Conservation (phyloP, 2,329 filamentous ascomycete species). For the Keithomyces neogunnii region DNA sequence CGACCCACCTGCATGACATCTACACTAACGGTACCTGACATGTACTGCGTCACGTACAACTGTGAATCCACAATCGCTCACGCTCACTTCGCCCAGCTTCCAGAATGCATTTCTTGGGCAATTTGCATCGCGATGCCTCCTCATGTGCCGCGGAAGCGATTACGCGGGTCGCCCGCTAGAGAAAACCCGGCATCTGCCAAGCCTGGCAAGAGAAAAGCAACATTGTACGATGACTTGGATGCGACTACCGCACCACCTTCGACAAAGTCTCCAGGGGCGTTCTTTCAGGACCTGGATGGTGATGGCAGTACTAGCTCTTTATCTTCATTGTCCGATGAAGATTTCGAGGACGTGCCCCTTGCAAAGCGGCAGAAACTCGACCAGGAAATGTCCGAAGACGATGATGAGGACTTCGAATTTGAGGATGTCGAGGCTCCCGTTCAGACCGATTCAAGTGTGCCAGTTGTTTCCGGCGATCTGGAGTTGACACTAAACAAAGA, state of each 20-base stretch:
- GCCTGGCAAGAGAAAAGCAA: constrained; percentile 38
- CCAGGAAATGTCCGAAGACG: constrained; percentile 13
- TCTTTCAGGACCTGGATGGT: constrained; percentile 33
- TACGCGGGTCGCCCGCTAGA: constrained; percentile 37
- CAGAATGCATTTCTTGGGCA: constrained; percentile 9
- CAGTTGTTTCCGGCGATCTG: constrained; percentile 54
- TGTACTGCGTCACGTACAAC: not conserved
- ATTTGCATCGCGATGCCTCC: constrained; percentile 50
- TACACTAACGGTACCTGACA: too few relatives aligned
- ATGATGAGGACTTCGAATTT: constrained; percentile 40
- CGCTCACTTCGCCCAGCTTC: not conserved
- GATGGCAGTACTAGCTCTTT: constrained; percentile 35
- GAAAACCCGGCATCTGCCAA: constrained; percentile 13
- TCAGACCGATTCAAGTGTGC: constrained; percentile 37
- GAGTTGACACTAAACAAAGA: constrained; percentile 62
- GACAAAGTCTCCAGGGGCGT: constrained; percentile 31
- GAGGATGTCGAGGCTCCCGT: constrained; percentile 58
- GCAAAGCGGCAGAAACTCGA: constrained; percentile 31
- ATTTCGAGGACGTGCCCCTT: constrained; percentile 40
- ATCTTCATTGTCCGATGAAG: constrained; percentile 46
- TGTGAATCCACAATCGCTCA: not conserved
- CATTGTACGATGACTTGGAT: constrained; percentile 54
- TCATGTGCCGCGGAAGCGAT: constrained; percentile 56
- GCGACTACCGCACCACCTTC: constrained; percentile 35
- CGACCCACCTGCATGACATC: too few relatives aligned